Base-by-base conservation (phyloP, 257 asterid species). In the Penstemon davidsonii region DNA sequence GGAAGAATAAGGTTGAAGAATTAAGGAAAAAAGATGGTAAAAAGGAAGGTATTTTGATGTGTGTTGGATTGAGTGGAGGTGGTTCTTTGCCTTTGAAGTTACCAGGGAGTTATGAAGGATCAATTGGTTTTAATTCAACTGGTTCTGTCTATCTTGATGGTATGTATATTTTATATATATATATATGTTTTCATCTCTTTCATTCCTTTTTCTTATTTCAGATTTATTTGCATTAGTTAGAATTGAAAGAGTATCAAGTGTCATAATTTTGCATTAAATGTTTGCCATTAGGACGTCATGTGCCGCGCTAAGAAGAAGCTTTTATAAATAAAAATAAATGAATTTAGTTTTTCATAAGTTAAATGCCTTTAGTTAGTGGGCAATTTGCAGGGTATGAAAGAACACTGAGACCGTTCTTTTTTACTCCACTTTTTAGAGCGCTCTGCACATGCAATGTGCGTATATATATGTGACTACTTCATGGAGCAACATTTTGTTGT, bases 71-170 rank as follows among this genome's bases (percentile, higher is more conserved):
- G 47, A 69, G 87, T 0, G 78, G 81, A 2, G 88, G 86, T 4
- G 86, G 81, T 25, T 47, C 85, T 68, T 81, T 78, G 40, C 87
- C 86, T 2, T 41, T 79, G 39, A 83, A 83, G 62, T 65, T 80
- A 62, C 98, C 97, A 5, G 97, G 98, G 25, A 85, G 83, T 56
- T 86, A 73, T 77, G 82, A 76, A 0, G 90, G 85, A 8, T 92
- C 98, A 3, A 77, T 92, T 76, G 95, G 96, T 19, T 92, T 92
- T 77, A 81, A 80, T 67, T 92, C 97, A 4, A 81, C 69, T 51
- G 98, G 95, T 70, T 90, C 96, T 47, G 75, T 92, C 37, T 82
- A 69, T 79, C 95, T 90, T 47, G 90, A 88, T 76, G 98, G 98
- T 92, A 60, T 68, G 77, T 63, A 12, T 6, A 47, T 68, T n/a